Evolutionary conservation across 257 asterid genomes (phyloP), one percentile per base, ranked within the genome.

Genomic region (Cynanchum wilfordii): DNA sequence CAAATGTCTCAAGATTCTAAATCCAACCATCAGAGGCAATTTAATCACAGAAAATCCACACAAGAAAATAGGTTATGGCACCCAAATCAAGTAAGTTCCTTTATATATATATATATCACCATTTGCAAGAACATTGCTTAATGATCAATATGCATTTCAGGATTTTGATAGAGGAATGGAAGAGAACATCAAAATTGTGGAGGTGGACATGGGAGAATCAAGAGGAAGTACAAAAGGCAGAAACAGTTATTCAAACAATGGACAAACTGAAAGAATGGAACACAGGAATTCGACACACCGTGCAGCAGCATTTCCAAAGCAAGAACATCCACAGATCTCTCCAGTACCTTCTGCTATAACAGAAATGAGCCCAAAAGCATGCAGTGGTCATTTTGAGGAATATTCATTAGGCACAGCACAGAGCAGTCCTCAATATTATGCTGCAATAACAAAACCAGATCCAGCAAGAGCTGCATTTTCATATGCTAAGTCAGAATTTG

Each of bases 121-220:
- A 3, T 19, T 4, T 3, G 20, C 40, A 20, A 22, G 17, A 24
- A 69, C 19, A 19, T 15, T 40, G 33, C 51, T 47, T 49, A 20
- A 62, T 59, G 69, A 51, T 59, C 63, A 29, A 57, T 74, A 6
- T 55, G 3, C 65, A 58, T 66, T 15, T 51, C 55, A 94, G 96
- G 96, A 91, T 74, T 79, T 62, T 11, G 94, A 86, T 4, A 73
- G 79, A 68, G 86, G 77, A 19, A 69, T 73, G 20, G 97, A 94
- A 58, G 99, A 94, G 81, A 87, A 91, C 85, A 80, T 94, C 77
- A 94, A 94, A 89, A 94, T 94, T 29, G 99, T 94, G 19, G 97
- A 94, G 75, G 87, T 94, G 96, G 99, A 94, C 66, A 73, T 83
- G 1, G 97, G 96, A 17, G 88, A 86, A 76, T 78, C 81, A 80